A percentile compares a stretch with the other conserved stretches of the same genome.
Evolutionary conservation across 495 filamentous ascomycete genomes (phyloP).

Genomic region (Xylaria bambusicola): DNA sequence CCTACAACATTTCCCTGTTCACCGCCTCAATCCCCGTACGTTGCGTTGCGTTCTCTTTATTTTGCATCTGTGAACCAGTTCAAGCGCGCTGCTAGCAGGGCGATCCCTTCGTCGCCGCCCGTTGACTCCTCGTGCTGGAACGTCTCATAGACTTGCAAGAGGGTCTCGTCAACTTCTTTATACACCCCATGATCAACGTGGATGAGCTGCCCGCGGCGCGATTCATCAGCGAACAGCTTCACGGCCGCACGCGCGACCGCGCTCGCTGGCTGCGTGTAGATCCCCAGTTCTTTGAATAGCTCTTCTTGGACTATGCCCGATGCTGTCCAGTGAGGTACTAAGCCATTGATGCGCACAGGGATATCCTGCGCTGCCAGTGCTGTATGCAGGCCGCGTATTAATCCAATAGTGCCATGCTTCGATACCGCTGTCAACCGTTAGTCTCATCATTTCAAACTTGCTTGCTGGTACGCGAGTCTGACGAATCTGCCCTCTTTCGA

Average conservation of each 20-base stretch:
- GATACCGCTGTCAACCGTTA: conserved; percentile 18
- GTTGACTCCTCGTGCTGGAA: background rate
- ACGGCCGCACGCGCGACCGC: conserved; percentile 44
- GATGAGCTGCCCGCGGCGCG: conserved; percentile 41
- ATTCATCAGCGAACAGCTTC: conserved; percentile 37
- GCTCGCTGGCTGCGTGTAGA: conserved; percentile 34
- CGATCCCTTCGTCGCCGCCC: background rate
- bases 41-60: background rate
- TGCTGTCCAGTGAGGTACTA: conserved; percentile 47
- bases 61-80: background rate
- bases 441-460: background rate
- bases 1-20: too few species aligned
- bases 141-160: background rate
- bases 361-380: conserved; percentile 14
- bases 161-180: conserved; percentile 40
- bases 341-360: conserved; percentile 41
- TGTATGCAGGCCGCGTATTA: conserved; percentile 34
- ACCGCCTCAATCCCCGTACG: too few species aligned
- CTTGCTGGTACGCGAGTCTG: too few species aligned
- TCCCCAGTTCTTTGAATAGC: conserved; percentile 24
- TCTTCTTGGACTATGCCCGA: conserved; percentile 37
- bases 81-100: background rate
- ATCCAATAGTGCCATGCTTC: conserved; percentile 39
- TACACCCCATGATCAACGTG: conserved; percentile 43
- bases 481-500: too few species aligned